phyloP scores from a whole-genome alignment of 345 rosid species.

The Eucalyptus regnans region DNA sequence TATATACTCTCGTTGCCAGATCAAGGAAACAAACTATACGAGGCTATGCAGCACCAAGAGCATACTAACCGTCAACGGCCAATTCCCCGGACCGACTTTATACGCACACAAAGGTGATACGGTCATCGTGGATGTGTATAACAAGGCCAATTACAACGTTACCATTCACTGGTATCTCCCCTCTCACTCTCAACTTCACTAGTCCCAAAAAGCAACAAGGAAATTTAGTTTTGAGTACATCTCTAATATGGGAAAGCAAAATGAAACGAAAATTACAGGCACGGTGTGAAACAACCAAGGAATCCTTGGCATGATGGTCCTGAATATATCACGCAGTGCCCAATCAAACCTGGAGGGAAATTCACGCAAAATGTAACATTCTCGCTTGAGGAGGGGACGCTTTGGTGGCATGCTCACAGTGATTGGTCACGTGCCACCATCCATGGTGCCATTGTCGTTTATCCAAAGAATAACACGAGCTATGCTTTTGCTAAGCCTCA shows the following conservation, averaged over 20 bases:
- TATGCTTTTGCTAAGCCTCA: constrained; percentile 16
- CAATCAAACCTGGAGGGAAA: constrained; percentile 6
- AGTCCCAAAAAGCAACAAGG: not conserved
- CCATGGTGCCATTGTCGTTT: constrained; percentile 19
- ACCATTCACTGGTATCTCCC: constrained; percentile 16
- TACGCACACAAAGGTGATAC: constrained; percentile 9
- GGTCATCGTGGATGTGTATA: constrained; percentile 1
- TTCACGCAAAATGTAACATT: constrained; percentile 6
- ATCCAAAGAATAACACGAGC: not conserved
- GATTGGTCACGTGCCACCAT: constrained; percentile 13
- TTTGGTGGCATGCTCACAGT: constrained; percentile 22
- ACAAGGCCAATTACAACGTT: constrained; percentile 3
- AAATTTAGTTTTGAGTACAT: not conserved
- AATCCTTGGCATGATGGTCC: constrained; percentile 37
- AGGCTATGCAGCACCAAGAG: constrained; percentile 17
- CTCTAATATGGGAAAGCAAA: not conserved
- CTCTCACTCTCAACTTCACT: not conserved
- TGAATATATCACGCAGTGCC: constrained; percentile 24
- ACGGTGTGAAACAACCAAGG: constrained; percentile 26
- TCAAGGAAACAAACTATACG: constrained; percentile 4
- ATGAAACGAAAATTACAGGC: not conserved
- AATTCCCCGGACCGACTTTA: constrained; percentile 16
- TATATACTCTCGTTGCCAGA: not conserved
- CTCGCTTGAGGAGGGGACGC: constrained; percentile 11
- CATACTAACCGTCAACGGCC: constrained; percentile 13